A percentile compares a stretch with the other conserved stretches of the same genome.
These are phyloP conservation scores for Polytrichum formosum DNA, from an alignment of 225 moss, liverwort and hornwort species.

Conservation along the genomic window DNA sequence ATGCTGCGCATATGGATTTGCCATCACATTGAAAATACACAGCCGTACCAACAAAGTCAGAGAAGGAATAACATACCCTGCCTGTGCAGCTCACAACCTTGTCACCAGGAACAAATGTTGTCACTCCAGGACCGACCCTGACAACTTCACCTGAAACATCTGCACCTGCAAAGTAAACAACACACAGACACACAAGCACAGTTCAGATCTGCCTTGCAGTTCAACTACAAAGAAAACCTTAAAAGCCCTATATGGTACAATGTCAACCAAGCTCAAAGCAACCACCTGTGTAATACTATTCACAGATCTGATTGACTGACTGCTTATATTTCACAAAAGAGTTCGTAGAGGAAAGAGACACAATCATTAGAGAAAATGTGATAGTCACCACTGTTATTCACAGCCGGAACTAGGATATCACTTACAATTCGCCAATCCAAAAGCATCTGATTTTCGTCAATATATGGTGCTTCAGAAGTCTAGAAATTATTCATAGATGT, in stretches of 20 bases:
- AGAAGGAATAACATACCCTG: slow-evolving; percentile 20
- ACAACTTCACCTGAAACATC: slow-evolving; percentile 73
- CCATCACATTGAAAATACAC: too few species aligned
- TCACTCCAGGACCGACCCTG: slow-evolving; percentile 51
- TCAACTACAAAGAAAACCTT: background rate
- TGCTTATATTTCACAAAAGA: background rate
- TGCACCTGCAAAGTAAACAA: slow-evolving; percentile 39
- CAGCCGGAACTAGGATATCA: too few species aligned
- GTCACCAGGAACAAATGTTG: slow-evolving; percentile 60
- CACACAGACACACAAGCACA: background rate
- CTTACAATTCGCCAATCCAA: too few species aligned
- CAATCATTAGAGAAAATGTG: background rate
- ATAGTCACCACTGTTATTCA: background rate
- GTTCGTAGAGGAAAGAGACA: background rate
- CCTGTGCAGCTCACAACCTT: slow-evolving; percentile 51
- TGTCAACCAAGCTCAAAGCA: background rate
- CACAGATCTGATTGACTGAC: background rate
- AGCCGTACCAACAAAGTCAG: background rate
- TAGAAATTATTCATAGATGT: too few species aligned
- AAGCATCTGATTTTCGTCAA: too few species aligned
- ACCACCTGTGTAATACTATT: background rate
- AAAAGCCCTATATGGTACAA: too few species aligned
- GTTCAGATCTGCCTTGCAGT: background rate
- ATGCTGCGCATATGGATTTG: too few species aligned
- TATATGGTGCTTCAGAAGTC: too few species aligned